These are phyloP conservation scores for Exophiala viscosa DNA, from an alignment of 2,329 filamentous ascomycete species.

Conservation along the genomic window DNA sequence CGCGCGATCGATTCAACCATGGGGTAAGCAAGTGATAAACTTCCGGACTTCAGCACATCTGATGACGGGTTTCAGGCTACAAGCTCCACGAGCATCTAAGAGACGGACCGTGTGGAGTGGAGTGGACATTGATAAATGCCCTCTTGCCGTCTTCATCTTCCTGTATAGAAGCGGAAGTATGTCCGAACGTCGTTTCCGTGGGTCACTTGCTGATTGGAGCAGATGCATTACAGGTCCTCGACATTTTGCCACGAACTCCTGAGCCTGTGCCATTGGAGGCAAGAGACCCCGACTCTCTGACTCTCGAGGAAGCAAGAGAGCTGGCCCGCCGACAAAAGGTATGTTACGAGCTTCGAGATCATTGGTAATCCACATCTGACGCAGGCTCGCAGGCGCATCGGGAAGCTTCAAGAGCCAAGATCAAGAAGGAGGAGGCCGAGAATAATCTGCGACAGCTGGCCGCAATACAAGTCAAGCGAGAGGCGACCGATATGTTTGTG, in stretches of 20 bases:
- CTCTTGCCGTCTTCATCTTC: slow-evolving; percentile 30
- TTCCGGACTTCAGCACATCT: neutral
- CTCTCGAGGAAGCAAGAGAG: slow-evolving; percentile 28
- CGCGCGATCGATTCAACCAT: neutral
- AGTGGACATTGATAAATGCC: slow-evolving; percentile 9
- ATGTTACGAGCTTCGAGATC: neutral
- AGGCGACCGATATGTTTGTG: neutral
- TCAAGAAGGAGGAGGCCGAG: slow-evolving; percentile 2
- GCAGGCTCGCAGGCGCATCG: neutral
- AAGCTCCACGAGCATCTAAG: neutral
- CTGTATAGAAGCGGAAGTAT: slow-evolving; percentile 28
- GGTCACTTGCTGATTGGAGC: slow-evolving; percentile 4
- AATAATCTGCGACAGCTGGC: neutral
- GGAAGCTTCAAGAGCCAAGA: slow-evolving; percentile 3
- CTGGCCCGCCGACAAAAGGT: slow-evolving; percentile 27
- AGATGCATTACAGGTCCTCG: slow-evolving; percentile 33
- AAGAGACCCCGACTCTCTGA: slow-evolving; percentile 24
- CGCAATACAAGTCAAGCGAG: slow-evolving; percentile 1
- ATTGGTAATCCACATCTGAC: neutral
- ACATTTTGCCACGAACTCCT: slow-evolving; percentile 30
- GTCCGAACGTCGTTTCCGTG: neutral
- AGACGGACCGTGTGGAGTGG: neutral
- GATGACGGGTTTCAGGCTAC: neutral
- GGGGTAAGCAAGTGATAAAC: neutral
- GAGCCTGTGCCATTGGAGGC: slow-evolving; percentile 30